phyloP scores from a whole-genome alignment of 306 rosid genomes.

The Prunus davidiana region DNA sequence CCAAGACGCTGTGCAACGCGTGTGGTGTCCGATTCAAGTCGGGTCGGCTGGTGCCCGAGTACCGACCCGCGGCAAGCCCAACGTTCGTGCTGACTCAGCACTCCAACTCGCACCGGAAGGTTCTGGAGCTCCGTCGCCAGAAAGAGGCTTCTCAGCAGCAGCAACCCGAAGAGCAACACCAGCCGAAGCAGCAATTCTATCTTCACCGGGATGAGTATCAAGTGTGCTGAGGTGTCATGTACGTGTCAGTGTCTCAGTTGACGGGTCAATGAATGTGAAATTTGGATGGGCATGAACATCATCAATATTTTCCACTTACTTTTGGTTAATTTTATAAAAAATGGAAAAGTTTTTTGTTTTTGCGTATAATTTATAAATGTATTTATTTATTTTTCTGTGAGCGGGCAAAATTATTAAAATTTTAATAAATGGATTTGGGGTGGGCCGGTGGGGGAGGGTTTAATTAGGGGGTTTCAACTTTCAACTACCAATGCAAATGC shows the following conservation, averaged over 20 bases:
- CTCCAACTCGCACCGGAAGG: slow-evolving; percentile 73
- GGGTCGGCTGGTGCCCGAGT: slow-evolving; percentile 60
- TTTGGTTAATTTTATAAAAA: neutral
- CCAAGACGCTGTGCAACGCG: slow-evolving; percentile 66
- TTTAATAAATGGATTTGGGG: neutral
- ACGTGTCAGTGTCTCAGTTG: slow-evolving; percentile 4
- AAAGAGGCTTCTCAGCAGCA: slow-evolving; percentile 24
- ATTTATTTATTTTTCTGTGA: too few relatives aligned
- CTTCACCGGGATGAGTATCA: slow-evolving; percentile 20
- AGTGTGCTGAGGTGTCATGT: slow-evolving; percentile 32
- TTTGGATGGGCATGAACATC: neutral
- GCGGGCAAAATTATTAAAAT: neutral
- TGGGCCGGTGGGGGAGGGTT: neutral
- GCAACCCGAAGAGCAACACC: slow-evolving; percentile 1
- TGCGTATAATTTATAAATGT: neutral
- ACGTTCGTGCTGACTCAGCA: slow-evolving; percentile 58
- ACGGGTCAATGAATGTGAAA: neutral
- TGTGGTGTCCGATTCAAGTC: slow-evolving; percentile 69
- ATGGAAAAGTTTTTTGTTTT: neutral
- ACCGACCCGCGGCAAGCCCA: slow-evolving; percentile 64
- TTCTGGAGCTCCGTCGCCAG: slow-evolving; percentile 56
- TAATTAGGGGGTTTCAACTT: neutral
- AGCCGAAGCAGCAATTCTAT: slow-evolving; percentile 18
- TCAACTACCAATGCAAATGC: neutral
- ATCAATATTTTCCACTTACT: neutral